phyloP scores from a whole-genome alignment of 2,329 filamentous ascomycete species.

The Zelopaecilomyces penicillatus region DNA sequence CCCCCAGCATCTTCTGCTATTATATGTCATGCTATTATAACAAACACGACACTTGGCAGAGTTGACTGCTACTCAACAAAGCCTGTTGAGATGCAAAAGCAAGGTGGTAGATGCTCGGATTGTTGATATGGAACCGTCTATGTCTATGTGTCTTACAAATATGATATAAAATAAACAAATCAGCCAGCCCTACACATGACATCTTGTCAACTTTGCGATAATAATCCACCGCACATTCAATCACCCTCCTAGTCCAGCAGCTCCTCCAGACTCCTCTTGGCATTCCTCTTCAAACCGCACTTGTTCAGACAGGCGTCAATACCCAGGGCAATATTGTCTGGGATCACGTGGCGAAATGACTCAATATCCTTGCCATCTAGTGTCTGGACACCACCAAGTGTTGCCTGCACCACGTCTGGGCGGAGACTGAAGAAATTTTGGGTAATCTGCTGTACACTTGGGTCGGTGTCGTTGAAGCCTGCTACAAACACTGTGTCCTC shows the following conservation, averaged over 20 bases:
- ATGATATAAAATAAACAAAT: too few relatives aligned
- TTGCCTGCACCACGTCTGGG: constrained; percentile 27
- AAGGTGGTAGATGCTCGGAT: too few relatives aligned
- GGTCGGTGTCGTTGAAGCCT: constrained; percentile 36
- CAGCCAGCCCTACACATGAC: too few relatives aligned
- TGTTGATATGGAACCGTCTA: too few relatives aligned
- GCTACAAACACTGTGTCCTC: constrained; percentile 39
- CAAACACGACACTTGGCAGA: too few relatives aligned
- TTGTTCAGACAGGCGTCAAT: constrained; percentile 42
- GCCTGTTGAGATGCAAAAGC: too few relatives aligned
- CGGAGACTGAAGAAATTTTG: constrained; percentile 38
- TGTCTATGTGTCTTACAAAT: too few relatives aligned
- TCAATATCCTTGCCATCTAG: constrained; percentile 32
- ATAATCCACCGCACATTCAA: not conserved
- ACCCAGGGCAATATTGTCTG: constrained; percentile 41
- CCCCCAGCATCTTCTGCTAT: too few relatives aligned
- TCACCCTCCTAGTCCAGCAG: constrained; percentile 6
- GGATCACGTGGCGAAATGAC: constrained; percentile 32
- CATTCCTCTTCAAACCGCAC: constrained; percentile 34
- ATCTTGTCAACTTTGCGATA: too few relatives aligned
- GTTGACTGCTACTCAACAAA: too few relatives aligned
- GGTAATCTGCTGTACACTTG: constrained; percentile 36
- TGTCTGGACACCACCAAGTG: constrained; percentile 28
- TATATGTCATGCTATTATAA: too few relatives aligned
- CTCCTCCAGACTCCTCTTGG: constrained; percentile 20